Evolutionary conservation across 768 basidiomycete genomes (phyloP), one percentile per base, ranked within the genome.

Genomic region (Lactarius vividus): DNA sequence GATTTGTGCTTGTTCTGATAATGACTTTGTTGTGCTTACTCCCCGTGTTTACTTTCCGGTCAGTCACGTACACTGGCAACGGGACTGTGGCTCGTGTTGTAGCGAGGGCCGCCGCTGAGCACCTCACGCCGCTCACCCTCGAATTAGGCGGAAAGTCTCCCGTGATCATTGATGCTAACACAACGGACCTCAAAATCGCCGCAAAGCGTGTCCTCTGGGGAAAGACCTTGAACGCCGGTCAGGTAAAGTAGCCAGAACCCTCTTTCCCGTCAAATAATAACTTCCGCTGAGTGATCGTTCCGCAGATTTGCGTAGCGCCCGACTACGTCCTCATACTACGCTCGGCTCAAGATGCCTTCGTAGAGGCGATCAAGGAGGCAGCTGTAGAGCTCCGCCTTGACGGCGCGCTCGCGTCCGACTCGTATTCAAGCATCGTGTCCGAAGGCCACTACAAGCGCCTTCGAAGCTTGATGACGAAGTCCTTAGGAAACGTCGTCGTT

Each of bases 191-290:
- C 68, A 75, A 79, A 6, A 65, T 87, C 37, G 82, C 85, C 0
- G 90, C 88, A 3, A 84, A 82, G 71, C 82, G 89, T 9, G 81
- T 89, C 39, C 74, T 89, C 31, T 88, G 84, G 82, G 89, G 85
- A 1, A 91, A 91, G 74, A 77, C 77, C 10, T 79, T 76, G 64
- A 91, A 91, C 67, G 79, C 84, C 2, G 90, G 90, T 10, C 89
- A 89, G 80, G 84, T 79, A 53, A 61, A 74, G 58, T 2, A 37
- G 11, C 54, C 16, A 29, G 29, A 35, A 20, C 31, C 16, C 54
- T 8, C 54, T n/a, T n/a, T 15, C 16, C 4, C 44, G 4, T 29
- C 37, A 23, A 57, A 57, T 4, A 7, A 1, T 26, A 8, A 37
- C 11, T 5, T 31, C 23, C 20, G 33, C 18, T 53, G 9, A 40